phyloP scores from a whole-genome alignment of 78 protist genomes.

The slime mould (Dictyostelium discoideum) region DNA sequence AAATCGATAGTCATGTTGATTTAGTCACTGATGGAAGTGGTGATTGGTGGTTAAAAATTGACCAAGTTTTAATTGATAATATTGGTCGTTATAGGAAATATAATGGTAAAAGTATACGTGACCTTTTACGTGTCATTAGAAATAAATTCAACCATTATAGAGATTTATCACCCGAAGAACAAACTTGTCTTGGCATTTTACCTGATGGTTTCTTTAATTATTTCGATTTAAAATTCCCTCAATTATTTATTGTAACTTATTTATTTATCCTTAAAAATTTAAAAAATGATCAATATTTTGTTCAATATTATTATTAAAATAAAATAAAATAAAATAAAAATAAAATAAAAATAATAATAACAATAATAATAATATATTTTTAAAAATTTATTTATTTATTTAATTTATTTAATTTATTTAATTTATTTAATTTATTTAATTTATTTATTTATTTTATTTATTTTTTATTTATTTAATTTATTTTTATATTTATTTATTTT shows the following conservation, averaged over 20 bases:
- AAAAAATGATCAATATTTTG: conserved; percentile 46
- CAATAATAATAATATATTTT: too few species aligned
- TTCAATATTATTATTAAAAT: conserved; percentile 9
- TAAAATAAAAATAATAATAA: too few species aligned
- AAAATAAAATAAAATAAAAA: too few species aligned
- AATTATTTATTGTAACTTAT: conserved; percentile 66
- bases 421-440: too few species aligned
- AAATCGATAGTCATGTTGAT: conserved; percentile 30
- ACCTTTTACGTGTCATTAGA: conserved; percentile 87
- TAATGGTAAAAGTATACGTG: conserved; percentile 59
- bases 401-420: too few species aligned
- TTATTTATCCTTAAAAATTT: conserved; percentile 30
- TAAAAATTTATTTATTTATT: too few species aligned
- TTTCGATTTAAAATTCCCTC: conserved; percentile 69
- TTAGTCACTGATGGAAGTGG: background rate
- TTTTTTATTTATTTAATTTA: too few species aligned
- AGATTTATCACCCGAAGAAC: conserved; percentile 74
- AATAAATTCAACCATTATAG: conserved; percentile 87
- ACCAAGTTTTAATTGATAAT: conserved; percentile 56
- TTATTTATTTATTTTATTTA: too few species aligned
- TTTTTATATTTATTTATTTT: too few species aligned
- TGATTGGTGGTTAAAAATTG: conserved; percentile 67
- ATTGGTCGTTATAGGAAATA: conserved; percentile 84
- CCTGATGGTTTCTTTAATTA: conserved; percentile 88
- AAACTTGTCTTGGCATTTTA: conserved; percentile 66